Base-by-base conservation (phyloP, 192 early-diverging fungal species). In the Dissophora globulifera region DNA sequence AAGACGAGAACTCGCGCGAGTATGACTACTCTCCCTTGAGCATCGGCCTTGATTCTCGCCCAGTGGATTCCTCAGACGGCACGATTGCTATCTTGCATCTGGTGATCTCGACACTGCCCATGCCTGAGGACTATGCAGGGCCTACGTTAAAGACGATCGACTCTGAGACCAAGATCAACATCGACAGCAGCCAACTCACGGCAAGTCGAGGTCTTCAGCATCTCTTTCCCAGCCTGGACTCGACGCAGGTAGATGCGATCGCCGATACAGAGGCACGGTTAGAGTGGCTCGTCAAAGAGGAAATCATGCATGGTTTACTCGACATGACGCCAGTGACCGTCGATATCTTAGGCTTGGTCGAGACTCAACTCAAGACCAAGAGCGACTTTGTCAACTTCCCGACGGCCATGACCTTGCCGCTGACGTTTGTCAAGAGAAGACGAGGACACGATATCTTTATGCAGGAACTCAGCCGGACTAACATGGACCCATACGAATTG, bases 291-390 rank as follows among this genome's bases (percentile, higher is more conserved):
- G 79, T 92, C n/a, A 88, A 89, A 38, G 89, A 94, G 50, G 91
- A 94, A 72, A 83, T 94, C 20, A 88, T 94, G 83, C 87, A 90
- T 67, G 80, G 84, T 0, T 63, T 94, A 22, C 69, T 94, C 27
- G 75, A 84, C 20, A 72, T 89, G n/a, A 59, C 79, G 7, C 87
- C 88, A 10, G 72, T 89, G 6, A 82, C 85, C 1, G 65, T 81
- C 19, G 64, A 79, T 15, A 78, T 84, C 0, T 58, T 88, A 13
- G 57, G 70, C 31, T 82, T 83, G 65, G 78, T 86, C 16, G 83
- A 88, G 45, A 67, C 74, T 2, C 85, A 88, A 31, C 55, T 88
- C 43, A 82, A 80, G 54, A 82, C 72, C 33, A 84, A 85, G 65
- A 83, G 81, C 62, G 78, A 69, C 20, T 85, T 84, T 81, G 84